Percentiles rank a stretch among this genome's conserved stretches.
These are phyloP conservation scores for Elaeagnus macrophylla DNA, from an alignment of 306 rosid species.

Conservation along the genomic window DNA sequence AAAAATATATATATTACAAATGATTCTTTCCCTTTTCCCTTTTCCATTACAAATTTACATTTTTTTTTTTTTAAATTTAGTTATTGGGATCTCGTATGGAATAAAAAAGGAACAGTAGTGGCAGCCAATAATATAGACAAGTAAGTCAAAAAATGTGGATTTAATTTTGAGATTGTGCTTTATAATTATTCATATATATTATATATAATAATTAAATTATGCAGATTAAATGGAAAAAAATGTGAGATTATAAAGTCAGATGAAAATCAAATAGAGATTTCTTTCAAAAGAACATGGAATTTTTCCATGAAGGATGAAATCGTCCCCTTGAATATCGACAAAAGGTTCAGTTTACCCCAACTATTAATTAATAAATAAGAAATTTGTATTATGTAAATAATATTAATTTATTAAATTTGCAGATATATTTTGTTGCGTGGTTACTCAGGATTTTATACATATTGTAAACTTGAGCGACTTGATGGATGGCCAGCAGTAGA, in stretches of 20 bases:
- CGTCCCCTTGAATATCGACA: slow-evolving; percentile 15
- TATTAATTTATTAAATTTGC: background rate
- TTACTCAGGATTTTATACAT: slow-evolving; percentile 17
- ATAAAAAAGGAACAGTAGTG: background rate
- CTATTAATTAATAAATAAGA: too few relatives aligned
- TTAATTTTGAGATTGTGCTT: too few relatives aligned
- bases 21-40: too few relatives aligned
- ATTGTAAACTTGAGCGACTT: slow-evolving; percentile 9
- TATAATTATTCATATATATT: background rate
- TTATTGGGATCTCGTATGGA: slow-evolving; percentile 22
- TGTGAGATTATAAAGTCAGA: slow-evolving; percentile 12
- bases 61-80: background rate
- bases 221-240: slow-evolving; percentile 12
- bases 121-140: slow-evolving; percentile 1
- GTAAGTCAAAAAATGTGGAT: background rate
- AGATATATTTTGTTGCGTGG: slow-evolving; percentile 14
- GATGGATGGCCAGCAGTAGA: slow-evolving; percentile 14
- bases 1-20: too few relatives aligned
- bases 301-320: background rate
- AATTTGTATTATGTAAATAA: background rate
- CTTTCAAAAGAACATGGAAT: slow-evolving; percentile 14
- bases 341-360: slow-evolving; percentile 4
- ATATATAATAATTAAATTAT: background rate
- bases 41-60: too few relatives aligned
- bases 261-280: slow-evolving; percentile 10